Percentiles rank a stretch among this genome's conserved stretches.
These are phyloP conservation scores for Paspalum notatum DNA, from an alignment of 176 grass and related monocot genomes.

Conservation along the genomic window DNA sequence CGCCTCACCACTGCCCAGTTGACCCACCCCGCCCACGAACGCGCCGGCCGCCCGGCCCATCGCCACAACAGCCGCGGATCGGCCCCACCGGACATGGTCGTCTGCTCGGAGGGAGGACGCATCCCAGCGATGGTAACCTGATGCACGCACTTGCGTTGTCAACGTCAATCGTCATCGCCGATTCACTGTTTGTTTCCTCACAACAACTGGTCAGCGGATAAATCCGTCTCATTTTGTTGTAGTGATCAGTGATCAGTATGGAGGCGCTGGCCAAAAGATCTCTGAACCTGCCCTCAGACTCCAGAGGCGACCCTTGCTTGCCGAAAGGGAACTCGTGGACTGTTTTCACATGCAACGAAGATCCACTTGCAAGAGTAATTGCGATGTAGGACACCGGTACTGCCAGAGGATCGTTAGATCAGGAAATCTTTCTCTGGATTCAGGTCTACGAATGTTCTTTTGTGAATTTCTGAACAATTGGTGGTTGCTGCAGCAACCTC, in stretches of 20 bases:
- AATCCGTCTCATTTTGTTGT: constrained; percentile 6
- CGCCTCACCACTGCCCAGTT: too few species aligned
- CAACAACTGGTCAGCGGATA: neutral
- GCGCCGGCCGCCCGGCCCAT: too few species aligned
- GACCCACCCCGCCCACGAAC: too few species aligned
- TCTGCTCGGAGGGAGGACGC: constrained; percentile 80
- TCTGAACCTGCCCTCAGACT: constrained; percentile 57
- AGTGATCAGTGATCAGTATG: constrained; percentile 96
- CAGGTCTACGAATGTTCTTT: neutral
- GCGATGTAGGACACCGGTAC: constrained; percentile 56
- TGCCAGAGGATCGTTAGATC: neutral
- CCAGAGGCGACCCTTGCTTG: constrained; percentile 89
- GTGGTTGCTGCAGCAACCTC: constrained; percentile 55
- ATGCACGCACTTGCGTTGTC: neutral
- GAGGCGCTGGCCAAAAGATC: constrained; percentile 66
- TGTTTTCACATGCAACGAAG: constrained; percentile 71
- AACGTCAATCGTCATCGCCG: neutral
- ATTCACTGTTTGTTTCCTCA: neutral
- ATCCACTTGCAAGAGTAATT: too few species aligned
- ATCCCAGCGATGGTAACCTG: constrained; percentile 79
- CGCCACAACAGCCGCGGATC: too few species aligned
- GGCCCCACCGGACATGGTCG: too few species aligned
- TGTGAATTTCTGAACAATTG: constrained; percentile 9
- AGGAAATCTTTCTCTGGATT: neutral
- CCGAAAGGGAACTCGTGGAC: constrained; percentile 82